Percentiles rank a stretch among this genome's conserved stretches.
Conservation (phyloP, 176 grass and related monocot species). For the Stipa capillata region DNA sequence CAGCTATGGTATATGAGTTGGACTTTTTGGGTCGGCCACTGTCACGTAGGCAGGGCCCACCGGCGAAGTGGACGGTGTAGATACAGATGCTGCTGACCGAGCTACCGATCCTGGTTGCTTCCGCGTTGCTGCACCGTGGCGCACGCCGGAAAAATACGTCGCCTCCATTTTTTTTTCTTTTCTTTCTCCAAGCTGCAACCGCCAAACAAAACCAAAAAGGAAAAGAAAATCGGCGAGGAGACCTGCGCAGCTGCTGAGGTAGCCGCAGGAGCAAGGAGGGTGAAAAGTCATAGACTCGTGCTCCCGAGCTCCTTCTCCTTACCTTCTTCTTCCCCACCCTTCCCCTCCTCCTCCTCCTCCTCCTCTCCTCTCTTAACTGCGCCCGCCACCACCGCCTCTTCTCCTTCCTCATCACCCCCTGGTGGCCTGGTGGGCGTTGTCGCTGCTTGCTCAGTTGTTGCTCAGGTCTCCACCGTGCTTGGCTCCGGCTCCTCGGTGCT, state of each 20-base stretch:
- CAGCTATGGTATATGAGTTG: no score
- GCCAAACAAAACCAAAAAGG: not conserved
- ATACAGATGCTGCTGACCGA: no score
- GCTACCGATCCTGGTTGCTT: not conserved
- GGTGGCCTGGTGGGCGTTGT: not conserved
- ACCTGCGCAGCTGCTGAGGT: no score
- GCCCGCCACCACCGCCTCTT: not conserved
- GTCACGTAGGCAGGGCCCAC: not conserved
- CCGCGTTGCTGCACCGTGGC: slow-evolving; percentile 1
- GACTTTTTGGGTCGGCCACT: no score
- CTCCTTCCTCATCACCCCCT: not conserved
- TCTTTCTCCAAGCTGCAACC: no score
- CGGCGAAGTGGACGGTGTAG: not conserved
- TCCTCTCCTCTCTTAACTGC: not conserved
- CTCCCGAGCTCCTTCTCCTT: slow-evolving; percentile 8
- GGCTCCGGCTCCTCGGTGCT: not conserved
- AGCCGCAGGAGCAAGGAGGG: no score
- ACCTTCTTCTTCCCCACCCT: slow-evolving; percentile 13
- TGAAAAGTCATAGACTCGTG: slow-evolving; percentile 18
- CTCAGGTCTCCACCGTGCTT: not conserved
- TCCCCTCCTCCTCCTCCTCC: not conserved
- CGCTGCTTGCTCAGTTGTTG: not conserved
- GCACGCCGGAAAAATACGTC: not conserved
- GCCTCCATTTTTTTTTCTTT: not conserved
- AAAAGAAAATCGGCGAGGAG: no score